phyloP scores from a whole-genome alignment of 2,329 filamentous ascomycete species.

The Microdochium bolleyi region DNA sequence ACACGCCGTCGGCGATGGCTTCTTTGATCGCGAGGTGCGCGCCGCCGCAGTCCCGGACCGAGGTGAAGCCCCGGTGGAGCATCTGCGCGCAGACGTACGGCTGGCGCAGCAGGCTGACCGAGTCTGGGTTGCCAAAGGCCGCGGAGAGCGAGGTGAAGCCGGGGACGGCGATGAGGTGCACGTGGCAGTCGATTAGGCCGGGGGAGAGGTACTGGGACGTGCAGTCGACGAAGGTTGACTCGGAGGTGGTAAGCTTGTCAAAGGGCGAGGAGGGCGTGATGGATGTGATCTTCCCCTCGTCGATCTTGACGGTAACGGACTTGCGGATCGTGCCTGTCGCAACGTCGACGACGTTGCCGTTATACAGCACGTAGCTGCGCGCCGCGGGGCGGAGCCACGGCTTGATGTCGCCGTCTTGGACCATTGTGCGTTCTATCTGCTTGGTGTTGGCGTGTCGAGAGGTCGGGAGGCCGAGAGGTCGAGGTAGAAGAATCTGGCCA shows the following conservation, averaged over 20 bases:
- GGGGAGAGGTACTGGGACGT: conserved; percentile 7
- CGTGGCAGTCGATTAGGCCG: conserved; percentile 12
- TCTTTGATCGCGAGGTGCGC: conserved; percentile 38
- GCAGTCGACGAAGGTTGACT: conserved; percentile 6
- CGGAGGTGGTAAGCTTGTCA: background rate
- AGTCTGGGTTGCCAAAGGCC: conserved; percentile 13
- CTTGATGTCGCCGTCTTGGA: conserved; percentile 11
- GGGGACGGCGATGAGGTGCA: conserved; percentile 14
- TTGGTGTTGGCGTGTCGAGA: too few species aligned
- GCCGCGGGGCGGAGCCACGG: conserved; percentile 14
- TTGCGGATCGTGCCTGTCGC: conserved; percentile 7
- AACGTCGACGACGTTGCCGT: conserved; percentile 15
- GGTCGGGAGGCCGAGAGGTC: background rate
- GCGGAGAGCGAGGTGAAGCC: conserved; percentile 10
- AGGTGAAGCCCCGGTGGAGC: conserved; percentile 44
- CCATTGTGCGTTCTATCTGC: too few species aligned
- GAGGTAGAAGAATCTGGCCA: too few species aligned
- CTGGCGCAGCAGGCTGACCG: conserved; percentile 27
- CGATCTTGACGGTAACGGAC: conserved; percentile 6
- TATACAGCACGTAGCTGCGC: conserved; percentile 9
- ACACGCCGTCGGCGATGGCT: conserved; percentile 38
- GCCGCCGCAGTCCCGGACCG: conserved; percentile 43
- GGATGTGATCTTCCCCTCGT: conserved; percentile 10
- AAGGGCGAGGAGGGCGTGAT: conserved; percentile 1
- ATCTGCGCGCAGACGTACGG: conserved; percentile 36